Conservation (phyloP, 1,284 basidiomycete species). For the Leccinum proliferum region DNA sequence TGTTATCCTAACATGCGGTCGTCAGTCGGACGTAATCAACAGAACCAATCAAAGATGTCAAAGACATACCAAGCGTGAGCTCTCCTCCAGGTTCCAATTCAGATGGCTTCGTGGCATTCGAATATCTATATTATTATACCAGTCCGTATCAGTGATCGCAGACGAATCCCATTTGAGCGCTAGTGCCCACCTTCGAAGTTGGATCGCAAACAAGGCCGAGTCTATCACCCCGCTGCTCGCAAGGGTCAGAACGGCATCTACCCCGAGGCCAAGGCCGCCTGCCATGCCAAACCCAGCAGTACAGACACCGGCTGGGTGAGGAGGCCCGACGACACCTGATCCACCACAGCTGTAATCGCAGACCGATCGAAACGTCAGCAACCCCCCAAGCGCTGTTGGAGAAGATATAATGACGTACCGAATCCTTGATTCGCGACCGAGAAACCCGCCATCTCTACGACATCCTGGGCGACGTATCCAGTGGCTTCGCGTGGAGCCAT, state of each 20-base stretch:
- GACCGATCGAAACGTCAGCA: not conserved
- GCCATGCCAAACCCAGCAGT: constrained; percentile 25
- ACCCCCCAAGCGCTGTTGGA: constrained; percentile 1
- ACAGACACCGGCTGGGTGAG: constrained; percentile 24
- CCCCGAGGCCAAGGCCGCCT: constrained; percentile 22
- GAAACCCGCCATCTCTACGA: constrained; percentile 41
- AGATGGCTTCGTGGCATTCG: constrained; percentile 18
- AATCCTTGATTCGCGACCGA: constrained; percentile 37
- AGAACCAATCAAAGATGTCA: not conserved
- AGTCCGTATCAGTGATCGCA: not conserved
- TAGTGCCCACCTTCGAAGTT: constrained; percentile 31
- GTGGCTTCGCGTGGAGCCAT: constrained; percentile 22
- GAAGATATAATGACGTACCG: constrained; percentile 24
- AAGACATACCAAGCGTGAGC: constrained; percentile 22
- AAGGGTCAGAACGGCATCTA: constrained; percentile 39
- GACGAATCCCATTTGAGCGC: not conserved
- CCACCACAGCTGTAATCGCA: constrained; percentile 19
- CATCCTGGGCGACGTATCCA: constrained; percentile 35
- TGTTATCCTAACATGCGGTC: constrained; percentile 30
- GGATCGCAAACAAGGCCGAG: constrained; percentile 32
- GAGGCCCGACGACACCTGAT: constrained; percentile 8
- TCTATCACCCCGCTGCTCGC: constrained; percentile 32
- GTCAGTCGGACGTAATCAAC: not conserved
- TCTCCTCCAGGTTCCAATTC: constrained; percentile 28
- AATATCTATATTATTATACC: constrained; percentile 16